These are phyloP conservation scores for Venturiaceae sp. DNA, from an alignment of 2,329 filamentous ascomycete genomes.

Conservation along the genomic window DNA sequence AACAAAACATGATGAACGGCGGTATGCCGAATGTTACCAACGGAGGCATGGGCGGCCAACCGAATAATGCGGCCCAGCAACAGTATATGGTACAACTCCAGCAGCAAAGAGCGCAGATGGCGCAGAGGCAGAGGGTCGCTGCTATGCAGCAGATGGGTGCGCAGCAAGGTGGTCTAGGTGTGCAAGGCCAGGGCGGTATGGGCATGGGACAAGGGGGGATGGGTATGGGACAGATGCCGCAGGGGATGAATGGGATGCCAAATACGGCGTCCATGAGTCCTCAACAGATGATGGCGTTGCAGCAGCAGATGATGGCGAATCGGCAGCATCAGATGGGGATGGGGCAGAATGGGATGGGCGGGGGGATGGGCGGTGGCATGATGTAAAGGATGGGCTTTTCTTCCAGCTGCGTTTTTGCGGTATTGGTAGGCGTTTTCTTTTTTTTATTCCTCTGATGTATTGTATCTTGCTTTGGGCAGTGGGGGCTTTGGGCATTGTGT, in stretches of 20 bases:
- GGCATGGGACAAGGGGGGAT: not conserved
- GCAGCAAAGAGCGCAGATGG: conserved; percentile 21
- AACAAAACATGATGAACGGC: conserved; percentile 8
- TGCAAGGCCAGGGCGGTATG: not conserved
- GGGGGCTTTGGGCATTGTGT: no score
- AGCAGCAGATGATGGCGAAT: not conserved
- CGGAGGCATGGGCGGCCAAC: not conserved
- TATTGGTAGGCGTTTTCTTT: not conserved
- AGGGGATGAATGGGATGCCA: not conserved
- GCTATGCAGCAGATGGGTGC: conserved; percentile 11
- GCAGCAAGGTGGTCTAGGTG: not conserved
- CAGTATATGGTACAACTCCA: conserved; percentile 17
- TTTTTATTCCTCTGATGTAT: no score
- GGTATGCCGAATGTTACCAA: conserved; percentile 4
- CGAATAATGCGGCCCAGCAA: conserved; percentile 4
- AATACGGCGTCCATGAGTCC: not conserved
- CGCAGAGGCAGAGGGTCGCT: conserved; percentile 9
- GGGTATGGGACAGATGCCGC: conserved; percentile 1
- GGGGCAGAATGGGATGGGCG: not conserved
- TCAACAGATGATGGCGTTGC: not conserved
- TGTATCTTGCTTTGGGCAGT: no score
- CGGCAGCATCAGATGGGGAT: conserved; percentile 1
- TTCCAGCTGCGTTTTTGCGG: not conserved
- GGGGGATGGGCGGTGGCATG: not conserved
- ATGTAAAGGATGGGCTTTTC: not conserved